These are phyloP conservation scores for Exophiala aquamarina DNA, from an alignment of 2,329 filamentous ascomycete species.

Conservation along the genomic window DNA sequence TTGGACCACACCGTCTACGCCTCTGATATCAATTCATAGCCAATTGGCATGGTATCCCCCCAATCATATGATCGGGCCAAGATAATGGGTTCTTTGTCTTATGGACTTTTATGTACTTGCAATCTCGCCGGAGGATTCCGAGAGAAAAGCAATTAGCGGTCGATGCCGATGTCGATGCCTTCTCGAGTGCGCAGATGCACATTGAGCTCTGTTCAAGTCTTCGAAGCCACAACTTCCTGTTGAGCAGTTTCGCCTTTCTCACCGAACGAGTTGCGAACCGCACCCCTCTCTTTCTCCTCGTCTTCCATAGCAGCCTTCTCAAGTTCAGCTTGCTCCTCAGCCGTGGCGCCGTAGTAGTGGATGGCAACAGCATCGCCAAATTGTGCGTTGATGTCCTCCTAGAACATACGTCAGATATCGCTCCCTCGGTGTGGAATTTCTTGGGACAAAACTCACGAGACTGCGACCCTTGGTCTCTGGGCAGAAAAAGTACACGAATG, in stretches of 20 bases:
- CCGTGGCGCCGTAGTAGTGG: conserved; percentile 30
- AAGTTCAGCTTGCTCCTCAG: conserved; percentile 30
- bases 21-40: too few relatives aligned
- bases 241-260: conserved; percentile 9
- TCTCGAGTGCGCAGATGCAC: too few relatives aligned
- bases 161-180: too few relatives aligned
- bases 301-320: conserved; percentile 19
- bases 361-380: conserved; percentile 38
- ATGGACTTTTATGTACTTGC: too few relatives aligned
- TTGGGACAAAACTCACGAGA: conserved; percentile 21
- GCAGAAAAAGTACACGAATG: conserved; percentile 36
- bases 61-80: too few relatives aligned
- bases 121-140: too few relatives aligned
- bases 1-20: too few relatives aligned
- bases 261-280: background rate
- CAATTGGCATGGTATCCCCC: too few relatives aligned
- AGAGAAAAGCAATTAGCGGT: too few relatives aligned
- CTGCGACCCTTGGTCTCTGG: conserved; percentile 38
- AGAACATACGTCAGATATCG: background rate
- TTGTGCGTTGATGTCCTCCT: conserved; percentile 37
- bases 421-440: background rate
- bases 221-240: conserved; percentile 5
- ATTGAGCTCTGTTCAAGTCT: too few relatives aligned
- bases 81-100: too few relatives aligned
- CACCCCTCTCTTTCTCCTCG: conserved; percentile 11